Conservation (phyloP, 345 rosid genomes). For the Euphorbia peplus region DNA sequence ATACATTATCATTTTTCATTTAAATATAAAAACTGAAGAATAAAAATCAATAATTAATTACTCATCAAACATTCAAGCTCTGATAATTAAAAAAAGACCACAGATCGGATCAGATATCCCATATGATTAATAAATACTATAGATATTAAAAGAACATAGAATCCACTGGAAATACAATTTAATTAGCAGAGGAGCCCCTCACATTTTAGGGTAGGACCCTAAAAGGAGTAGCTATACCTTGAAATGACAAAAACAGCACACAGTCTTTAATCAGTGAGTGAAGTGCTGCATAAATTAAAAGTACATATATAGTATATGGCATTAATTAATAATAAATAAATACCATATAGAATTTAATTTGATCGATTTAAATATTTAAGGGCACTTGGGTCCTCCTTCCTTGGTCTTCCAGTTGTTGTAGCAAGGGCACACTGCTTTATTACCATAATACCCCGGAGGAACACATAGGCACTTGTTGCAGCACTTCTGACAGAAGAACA, state of each 20-base stretch:
- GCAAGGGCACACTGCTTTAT: conserved; percentile 33
- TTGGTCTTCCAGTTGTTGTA: conserved; percentile 38
- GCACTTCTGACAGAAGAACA: conserved; percentile 34
- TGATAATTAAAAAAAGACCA: background rate
- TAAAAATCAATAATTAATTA: no score
- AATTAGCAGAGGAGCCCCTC: conserved; percentile 29
- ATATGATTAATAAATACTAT: background rate
- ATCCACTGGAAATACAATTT: conserved; percentile 21
- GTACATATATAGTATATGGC: background rate
- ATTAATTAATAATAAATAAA: background rate
- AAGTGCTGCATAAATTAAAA: background rate
- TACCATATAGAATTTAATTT: no score
- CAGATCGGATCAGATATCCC: background rate
- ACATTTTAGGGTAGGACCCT: conserved; percentile 19
- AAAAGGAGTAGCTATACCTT: conserved; percentile 27
- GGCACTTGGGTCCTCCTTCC: conserved; percentile 34
- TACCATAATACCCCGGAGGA: conserved; percentile 20
- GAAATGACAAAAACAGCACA: background rate
- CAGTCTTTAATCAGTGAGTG: conserved; percentile 1
- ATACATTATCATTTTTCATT: no score
- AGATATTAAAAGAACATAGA: background rate
- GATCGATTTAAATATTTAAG: conserved; percentile 6
- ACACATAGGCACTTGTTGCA: conserved; percentile 32
- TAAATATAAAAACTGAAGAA: no score
- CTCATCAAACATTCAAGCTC: no score